Evolutionary conservation across 2,329 filamentous ascomycete genomes (phyloP), one percentile per base, ranked within the genome.

Genomic region (Amauroascus verrucosus): DNA sequence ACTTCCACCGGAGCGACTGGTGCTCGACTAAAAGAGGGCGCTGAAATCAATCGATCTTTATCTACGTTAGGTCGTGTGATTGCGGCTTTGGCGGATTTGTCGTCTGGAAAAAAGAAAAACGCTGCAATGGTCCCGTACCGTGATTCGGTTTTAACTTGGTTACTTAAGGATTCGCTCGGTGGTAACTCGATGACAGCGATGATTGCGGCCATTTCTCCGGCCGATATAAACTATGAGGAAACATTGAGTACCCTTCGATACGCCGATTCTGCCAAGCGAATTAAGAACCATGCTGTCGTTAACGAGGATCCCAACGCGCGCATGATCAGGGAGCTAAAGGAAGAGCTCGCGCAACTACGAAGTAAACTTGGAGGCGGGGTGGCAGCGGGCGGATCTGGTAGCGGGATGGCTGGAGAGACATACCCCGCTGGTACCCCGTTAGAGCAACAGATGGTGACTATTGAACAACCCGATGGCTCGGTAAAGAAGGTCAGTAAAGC

Each of bases 131-230:
- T 98, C 0, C 94, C 93, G 0, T 98, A 98, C 67, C 86, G 93
- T 79, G 94, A 98, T 74, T 95, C 88, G 65, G 83, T 98, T 48
- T 73, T 98, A 60, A 98, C 93, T 1, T 98, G 93, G 93, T 74
- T 98, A 43, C 72, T 98, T 60, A 98, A 98, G 67, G 94, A 98
- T 68, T 97, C 91, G 3, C 73, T 98, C 5, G 93, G 93, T 66
- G 93, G 93, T 64, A 98, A 98, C 77, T 97, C 91, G 68, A 91
- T 97, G 87, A 98, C 93, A 22, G 93, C 93, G 56, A 98, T 98
- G 94, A 98, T 98, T 76, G 94, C 93, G 48, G 91, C 91, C 50
- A 96, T 98, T 66, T 96, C 90, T 64, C 93, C 93, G 3, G 93
- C 93, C 52, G 93, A 98, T 70, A 97, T 97, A 74, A 98, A 98